These are phyloP conservation scores for Porogramme epimiltina DNA, from an alignment of 1,284 basidiomycete species.

Conservation along the genomic window DNA sequence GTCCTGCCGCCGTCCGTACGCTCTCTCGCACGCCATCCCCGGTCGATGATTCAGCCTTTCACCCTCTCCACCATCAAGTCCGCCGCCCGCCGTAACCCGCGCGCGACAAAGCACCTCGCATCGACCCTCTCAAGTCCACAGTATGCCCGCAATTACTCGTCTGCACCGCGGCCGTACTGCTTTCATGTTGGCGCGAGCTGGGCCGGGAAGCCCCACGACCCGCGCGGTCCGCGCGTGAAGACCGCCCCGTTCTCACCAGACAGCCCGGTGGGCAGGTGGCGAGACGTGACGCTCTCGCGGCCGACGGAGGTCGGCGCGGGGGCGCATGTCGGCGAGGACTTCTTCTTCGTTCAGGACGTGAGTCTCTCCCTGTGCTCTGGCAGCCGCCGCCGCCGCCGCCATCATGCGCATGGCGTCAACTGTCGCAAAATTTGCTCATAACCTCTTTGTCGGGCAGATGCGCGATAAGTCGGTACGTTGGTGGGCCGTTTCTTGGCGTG, in stretches of 20 bases:
- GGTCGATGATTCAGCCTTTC: conserved; percentile 15
- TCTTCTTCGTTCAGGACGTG: conserved; percentile 77
- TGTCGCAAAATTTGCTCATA: background rate
- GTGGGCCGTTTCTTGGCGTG: conserved; percentile 6
- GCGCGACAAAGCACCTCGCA: conserved; percentile 5
- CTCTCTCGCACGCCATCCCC: background rate
- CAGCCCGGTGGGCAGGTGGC: conserved; percentile 72
- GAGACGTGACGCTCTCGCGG: conserved; percentile 58
- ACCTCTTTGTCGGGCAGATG: conserved; percentile 1
- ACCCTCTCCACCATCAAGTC: conserved; percentile 5
- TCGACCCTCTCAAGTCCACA: background rate
- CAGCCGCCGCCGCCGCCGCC: no score
- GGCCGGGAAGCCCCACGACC: conserved; percentile 69
- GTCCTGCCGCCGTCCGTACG: background rate
- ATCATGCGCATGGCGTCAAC: background rate
- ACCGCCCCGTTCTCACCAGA: conserved; percentile 60
- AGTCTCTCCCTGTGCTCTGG: no score
- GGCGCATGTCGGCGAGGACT: conserved; percentile 72
- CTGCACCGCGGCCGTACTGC: conserved; percentile 31
- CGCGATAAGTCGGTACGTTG: conserved; percentile 61
- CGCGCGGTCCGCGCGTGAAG: conserved; percentile 34
- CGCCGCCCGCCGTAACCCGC: conserved; percentile 7
- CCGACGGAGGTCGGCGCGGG: conserved; percentile 42
- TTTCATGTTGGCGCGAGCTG: conserved; percentile 68
- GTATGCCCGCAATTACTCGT: conserved; percentile 19